Evolutionary conservation across 441 rosid genomes (phyloP), one percentile per base, ranked within the genome.

Genomic region (Kokia cookei): DNA sequence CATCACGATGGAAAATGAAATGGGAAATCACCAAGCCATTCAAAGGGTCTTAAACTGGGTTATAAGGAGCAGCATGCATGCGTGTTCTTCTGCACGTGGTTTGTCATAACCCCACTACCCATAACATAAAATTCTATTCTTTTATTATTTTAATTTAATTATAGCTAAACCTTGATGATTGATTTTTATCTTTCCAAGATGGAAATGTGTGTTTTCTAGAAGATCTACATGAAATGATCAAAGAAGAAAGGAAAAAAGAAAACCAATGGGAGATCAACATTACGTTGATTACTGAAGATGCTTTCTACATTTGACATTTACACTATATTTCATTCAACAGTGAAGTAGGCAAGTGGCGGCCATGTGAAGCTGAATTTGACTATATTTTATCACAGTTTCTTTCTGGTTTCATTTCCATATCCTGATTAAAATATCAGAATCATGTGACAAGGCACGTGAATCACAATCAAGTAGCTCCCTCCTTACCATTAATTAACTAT

Each of bases 31-130:
- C 1, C 5, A 48, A 6, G 66, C 26, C 29, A 17, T 58, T 70
- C 26, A 74, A 60, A 58, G 42, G 73, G 17, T 58, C 54, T 53
- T 15, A 65, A 53, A 22, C 7, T 51, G 71, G 72, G 74, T 78
- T 68, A 77, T 73, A 40, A 35, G 59, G 68, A 47, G 68, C 76
- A 22, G 69, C 74, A 29, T 65, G 83, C 76, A 79, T 69, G 76
- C 71, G 69, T 78, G 66, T 72, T 71, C 67, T 4, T 48, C 47
- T 72, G 70, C 87, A 82, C 79, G 81, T 84, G 84, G 76, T 64
- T 54, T 61, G 42, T 35, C 71, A 71, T 47, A n/a, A 68, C 37
- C 64, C 45, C 45, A 69, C 47, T 32, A 50, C 6, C 47, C n/a
- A 19, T 55, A 27, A 1, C n/a, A 45, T 65, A 12, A 40, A 35